phyloP scores from a whole-genome alignment of 2,329 filamentous ascomycete species.

The Aspergillus udagawae region DNA sequence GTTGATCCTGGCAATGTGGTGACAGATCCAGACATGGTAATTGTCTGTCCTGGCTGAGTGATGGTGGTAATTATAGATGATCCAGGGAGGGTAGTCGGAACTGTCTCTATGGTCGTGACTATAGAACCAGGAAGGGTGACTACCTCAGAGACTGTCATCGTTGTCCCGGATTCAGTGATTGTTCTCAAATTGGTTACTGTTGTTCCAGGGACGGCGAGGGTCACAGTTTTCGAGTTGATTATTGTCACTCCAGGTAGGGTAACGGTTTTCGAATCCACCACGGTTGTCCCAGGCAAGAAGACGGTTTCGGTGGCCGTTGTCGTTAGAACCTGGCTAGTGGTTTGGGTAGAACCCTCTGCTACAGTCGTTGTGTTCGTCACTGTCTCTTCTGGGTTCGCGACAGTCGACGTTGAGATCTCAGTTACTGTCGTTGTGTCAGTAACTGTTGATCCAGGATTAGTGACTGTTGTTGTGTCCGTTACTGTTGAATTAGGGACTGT shows the following conservation, averaged over 20 bases:
- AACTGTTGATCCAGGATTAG: neutral
- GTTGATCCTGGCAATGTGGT: constrained; percentile 17
- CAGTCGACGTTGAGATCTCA: neutral
- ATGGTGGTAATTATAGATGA: neutral
- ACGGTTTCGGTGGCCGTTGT: neutral
- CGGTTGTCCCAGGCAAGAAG: neutral
- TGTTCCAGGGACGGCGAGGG: neutral
- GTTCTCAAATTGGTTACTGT: neutral
- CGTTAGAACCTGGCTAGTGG: too few relatives aligned
- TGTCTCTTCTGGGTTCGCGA: neutral
- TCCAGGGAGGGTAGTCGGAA: neutral
- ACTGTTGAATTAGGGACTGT: constrained; percentile 5
- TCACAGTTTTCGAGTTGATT: neutral
- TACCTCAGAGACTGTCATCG: constrained; percentile 9
- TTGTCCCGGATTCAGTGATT: neutral
- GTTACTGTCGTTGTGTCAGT: neutral
- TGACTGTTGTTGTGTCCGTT: neutral
- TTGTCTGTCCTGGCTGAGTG: neutral
- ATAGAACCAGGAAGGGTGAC: neutral
- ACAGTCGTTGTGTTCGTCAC: neutral
- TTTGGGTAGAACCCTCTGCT: neutral
- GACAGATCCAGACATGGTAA: neutral
- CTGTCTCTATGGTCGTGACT: neutral
- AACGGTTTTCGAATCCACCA: neutral
- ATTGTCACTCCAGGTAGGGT: neutral